These are phyloP conservation scores for Pugionium dolabratum DNA, from an alignment of 345 rosid species.

Conservation along the genomic window DNA sequence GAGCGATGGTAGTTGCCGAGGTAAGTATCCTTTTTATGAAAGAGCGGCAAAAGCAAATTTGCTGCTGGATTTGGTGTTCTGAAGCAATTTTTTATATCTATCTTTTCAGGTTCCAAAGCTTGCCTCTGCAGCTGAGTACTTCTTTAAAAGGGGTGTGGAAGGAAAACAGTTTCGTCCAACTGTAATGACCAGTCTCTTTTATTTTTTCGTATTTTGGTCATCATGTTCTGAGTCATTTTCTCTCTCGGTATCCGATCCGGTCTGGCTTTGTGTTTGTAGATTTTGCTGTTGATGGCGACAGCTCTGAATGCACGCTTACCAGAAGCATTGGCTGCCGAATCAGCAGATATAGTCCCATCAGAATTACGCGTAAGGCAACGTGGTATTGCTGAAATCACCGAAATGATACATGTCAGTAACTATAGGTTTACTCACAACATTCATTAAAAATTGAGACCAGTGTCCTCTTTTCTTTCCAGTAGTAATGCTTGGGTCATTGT, in stretches of 20 bases:
- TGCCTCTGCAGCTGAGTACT: slow-evolving; percentile 94
- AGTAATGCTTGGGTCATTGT: slow-evolving; percentile 23
- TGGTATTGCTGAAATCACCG: slow-evolving; percentile 81
- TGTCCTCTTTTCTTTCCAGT: not conserved
- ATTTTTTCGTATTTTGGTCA: not conserved
- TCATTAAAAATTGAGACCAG: not conserved
- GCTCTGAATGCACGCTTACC: slow-evolving; percentile 60
- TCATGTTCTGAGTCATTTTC: slow-evolving; percentile 6
- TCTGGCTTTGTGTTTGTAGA: slow-evolving; percentile 45
- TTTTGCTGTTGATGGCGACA: slow-evolving; percentile 80
- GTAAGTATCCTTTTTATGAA: slow-evolving; percentile 38
- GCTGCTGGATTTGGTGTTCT: slow-evolving; percentile 3
- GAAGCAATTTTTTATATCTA: slow-evolving; percentile 24
- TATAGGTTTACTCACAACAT: slow-evolving; percentile 8
- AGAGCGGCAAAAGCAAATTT: too few species aligned
- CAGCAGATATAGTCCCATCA: slow-evolving; percentile 42
- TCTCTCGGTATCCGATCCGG: not conserved
- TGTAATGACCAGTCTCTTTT: slow-evolving; percentile 45
- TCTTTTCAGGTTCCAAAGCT: slow-evolving; percentile 85
- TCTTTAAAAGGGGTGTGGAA: slow-evolving; percentile 88
- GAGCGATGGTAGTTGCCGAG: slow-evolving; percentile 88
- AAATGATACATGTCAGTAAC: slow-evolving; percentile 91
- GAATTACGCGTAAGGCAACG: slow-evolving; percentile 84
- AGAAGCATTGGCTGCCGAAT: slow-evolving; percentile 39
- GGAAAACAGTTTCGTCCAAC: slow-evolving; percentile 97